Conservation (phyloP, 768 basidiomycete species). For the Leccinum disarticulatum region DNA sequence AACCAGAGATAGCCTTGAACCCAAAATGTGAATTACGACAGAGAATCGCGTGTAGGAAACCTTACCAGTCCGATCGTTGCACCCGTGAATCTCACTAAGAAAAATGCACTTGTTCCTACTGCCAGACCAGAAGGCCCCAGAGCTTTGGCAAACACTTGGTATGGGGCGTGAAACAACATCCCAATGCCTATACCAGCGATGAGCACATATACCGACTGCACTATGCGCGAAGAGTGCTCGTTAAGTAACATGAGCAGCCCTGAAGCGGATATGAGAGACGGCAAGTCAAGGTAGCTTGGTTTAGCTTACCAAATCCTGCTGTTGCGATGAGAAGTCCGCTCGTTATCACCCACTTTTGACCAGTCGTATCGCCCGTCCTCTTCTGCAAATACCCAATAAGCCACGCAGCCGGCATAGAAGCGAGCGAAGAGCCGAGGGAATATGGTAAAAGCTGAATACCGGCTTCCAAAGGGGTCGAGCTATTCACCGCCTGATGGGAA, state of each 20-base stretch:
- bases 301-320: constrained; percentile 67
- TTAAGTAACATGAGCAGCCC: constrained; percentile 67
- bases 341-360: constrained; percentile 65
- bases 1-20: constrained; percentile 69
- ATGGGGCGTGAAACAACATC: constrained; percentile 84
- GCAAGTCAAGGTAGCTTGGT: constrained; percentile 1
- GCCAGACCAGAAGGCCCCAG: constrained; percentile 68
- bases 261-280: constrained; percentile 32
- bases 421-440: constrained; percentile 80
- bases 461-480: constrained; percentile 67
- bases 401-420: constrained; percentile 87
- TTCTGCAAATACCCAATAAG: constrained; percentile 68
- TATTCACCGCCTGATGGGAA: constrained; percentile 58
- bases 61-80: constrained; percentile 79
- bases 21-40: constrained; percentile 17
- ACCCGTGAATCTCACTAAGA: constrained; percentile 84
- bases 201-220: constrained; percentile 61
- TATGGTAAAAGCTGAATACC: constrained; percentile 79
- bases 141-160: constrained; percentile 72
- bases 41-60: constrained; percentile 9
- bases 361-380: constrained; percentile 53
- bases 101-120: constrained; percentile 82
- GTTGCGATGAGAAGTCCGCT: constrained; percentile 63
- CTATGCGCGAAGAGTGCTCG: constrained; percentile 43
- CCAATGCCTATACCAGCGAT: constrained; percentile 77